Evolutionary conservation across 2,329 filamentous ascomycete genomes (phyloP).

Genomic region (Aspergillus floridensis): DNA sequence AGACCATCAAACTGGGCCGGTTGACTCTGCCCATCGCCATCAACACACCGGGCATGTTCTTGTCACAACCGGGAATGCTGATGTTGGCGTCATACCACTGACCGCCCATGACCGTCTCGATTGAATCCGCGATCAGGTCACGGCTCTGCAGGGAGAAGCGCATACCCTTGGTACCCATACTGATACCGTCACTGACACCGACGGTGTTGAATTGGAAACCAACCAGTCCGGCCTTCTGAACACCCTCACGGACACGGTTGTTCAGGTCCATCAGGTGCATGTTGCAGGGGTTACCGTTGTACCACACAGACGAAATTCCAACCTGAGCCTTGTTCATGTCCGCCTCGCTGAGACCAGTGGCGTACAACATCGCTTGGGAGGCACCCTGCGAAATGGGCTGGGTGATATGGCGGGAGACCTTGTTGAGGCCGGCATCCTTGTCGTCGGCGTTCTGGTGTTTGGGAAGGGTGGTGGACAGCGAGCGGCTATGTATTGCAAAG

Average conservation of each 20-base stretch:
- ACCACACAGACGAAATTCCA: constrained; percentile 97
- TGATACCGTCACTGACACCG: constrained; percentile 94
- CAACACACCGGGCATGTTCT: constrained; percentile 95
- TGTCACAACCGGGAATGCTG: constrained; percentile 95
- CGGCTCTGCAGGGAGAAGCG: constrained; percentile 89
- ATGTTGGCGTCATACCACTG: constrained; percentile 99
- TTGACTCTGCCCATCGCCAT: constrained; percentile 96
- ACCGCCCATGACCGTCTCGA: constrained; percentile 97
- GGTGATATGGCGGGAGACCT: constrained; percentile 78
- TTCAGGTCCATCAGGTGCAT: constrained; percentile 96
- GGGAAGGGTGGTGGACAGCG: constrained; percentile 46
- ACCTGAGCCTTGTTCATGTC: constrained; percentile 97
- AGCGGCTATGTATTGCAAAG: constrained; percentile 24
- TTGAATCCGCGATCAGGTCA: constrained; percentile 95
- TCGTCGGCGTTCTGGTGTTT: constrained; percentile 44
- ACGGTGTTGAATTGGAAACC: constrained; percentile 99
- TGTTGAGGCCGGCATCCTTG: constrained; percentile 66
- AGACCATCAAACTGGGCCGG: constrained; percentile 93
- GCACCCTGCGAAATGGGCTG: constrained; percentile 98
- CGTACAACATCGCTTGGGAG: constrained; percentile 98
- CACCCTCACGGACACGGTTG: constrained; percentile 69
- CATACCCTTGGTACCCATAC: constrained; percentile 98
- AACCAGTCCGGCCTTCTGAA: constrained; percentile 73
- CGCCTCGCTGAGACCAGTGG: constrained; percentile 78
- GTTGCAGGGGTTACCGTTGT: constrained; percentile 96